Conservation (phyloP, 768 basidiomycete species). For the Thelephora ganbajun region DNA sequence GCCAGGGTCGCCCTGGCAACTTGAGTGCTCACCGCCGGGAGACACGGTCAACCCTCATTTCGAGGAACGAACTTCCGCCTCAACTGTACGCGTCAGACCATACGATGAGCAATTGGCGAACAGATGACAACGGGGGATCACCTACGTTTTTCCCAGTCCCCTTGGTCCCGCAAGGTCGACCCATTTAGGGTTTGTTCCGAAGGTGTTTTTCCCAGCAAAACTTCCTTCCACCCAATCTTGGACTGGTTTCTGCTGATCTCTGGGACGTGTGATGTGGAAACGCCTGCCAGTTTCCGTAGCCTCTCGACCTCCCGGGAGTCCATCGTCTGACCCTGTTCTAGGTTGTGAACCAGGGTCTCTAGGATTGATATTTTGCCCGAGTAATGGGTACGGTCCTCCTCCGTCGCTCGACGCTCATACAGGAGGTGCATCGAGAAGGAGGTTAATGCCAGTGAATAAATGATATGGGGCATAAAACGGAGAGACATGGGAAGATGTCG, state of each 20-base stretch:
- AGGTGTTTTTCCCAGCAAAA: conserved; percentile 11
- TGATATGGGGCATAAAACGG: conserved; percentile 45
- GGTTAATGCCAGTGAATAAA: conserved; percentile 52
- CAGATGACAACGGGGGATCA: neutral
- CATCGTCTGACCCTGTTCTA: conserved; percentile 31
- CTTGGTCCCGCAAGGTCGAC: neutral
- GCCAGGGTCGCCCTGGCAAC: no score
- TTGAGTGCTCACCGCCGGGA: no score
- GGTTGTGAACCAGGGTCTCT: conserved; percentile 38
- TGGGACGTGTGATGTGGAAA: neutral
- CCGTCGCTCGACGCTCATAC: conserved; percentile 31
- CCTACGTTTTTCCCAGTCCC: neutral
- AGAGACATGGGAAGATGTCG: conserved; percentile 10
- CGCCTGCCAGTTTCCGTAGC: conserved; percentile 37
- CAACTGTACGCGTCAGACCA: no score
- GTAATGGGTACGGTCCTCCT: conserved; percentile 39
- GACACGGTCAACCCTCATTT: no score
- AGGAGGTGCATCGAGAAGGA: conserved; percentile 59
- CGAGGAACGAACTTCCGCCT: no score
- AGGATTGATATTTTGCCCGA: conserved; percentile 51
- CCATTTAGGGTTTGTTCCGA: neutral
- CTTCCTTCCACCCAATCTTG: conserved; percentile 16
- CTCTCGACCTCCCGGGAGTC: conserved; percentile 37
- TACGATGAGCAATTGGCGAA: no score
- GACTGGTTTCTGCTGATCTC: neutral